Conservation (phyloP, 2,329 filamentous ascomycete species). For the Aspergillus luchuensis region DNA sequence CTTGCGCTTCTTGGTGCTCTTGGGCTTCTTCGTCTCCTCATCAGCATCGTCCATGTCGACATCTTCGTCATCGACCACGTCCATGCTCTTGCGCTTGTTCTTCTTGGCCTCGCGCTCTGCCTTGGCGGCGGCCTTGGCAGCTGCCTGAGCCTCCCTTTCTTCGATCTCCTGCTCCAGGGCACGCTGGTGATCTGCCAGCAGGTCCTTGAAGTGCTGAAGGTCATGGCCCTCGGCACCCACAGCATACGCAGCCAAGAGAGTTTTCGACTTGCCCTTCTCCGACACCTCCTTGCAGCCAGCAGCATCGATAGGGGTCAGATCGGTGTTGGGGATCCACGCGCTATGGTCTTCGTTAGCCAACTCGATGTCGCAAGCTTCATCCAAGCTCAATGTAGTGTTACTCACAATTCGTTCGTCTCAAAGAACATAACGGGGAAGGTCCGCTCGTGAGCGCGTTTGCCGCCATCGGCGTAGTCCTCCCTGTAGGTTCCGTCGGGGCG, state of each 20-base stretch:
- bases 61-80: constrained; percentile 55
- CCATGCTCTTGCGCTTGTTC: constrained; percentile 53
- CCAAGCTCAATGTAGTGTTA: constrained; percentile 27
- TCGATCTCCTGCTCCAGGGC: constrained; percentile 60
- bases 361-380: neutral
- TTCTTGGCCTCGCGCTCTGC: constrained; percentile 55
- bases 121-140: constrained; percentile 57
- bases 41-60: constrained; percentile 56
- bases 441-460: constrained; percentile 80
- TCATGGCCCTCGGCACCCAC: constrained; percentile 78
- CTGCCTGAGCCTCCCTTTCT: constrained; percentile 66
- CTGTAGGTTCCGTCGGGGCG: constrained; percentile 82
- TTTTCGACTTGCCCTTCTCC: constrained; percentile 75
- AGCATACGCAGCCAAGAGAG: constrained; percentile 74
- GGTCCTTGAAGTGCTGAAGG: constrained; percentile 78
- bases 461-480: constrained; percentile 83
- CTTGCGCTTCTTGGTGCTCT: constrained; percentile 77
- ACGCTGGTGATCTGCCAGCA: constrained; percentile 64
- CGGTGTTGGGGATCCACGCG: constrained; percentile 86
- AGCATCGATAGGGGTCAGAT: constrained; percentile 74
- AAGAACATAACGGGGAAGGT: constrained; percentile 96
- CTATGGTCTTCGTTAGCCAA: constrained; percentile 52
- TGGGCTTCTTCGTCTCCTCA: constrained; percentile 54
- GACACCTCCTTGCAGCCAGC: constrained; percentile 69
- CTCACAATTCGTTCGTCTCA: constrained; percentile 95